Percentiles rank a stretch among this genome's conserved stretches.
Conservation (phyloP, 371 early-diverging fungal genomes). For the Mortierella sp. region DNA sequence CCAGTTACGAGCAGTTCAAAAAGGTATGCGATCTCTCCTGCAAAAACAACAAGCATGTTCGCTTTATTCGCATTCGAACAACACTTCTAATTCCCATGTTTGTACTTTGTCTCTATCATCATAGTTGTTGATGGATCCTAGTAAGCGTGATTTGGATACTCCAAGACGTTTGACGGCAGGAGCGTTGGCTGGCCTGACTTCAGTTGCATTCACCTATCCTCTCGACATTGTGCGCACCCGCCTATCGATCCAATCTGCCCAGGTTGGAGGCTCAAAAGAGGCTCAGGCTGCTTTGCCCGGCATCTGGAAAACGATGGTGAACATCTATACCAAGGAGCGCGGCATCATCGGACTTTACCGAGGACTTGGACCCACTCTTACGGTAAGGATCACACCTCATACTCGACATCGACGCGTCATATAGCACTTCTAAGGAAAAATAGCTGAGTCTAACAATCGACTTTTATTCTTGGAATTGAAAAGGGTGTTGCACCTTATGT, state of each 20-base stretch:
- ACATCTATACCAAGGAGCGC: conserved; percentile 83
- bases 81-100: neutral
- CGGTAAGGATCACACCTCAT: conserved; percentile 60
- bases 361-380: conserved; percentile 86
- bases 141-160: conserved; percentile 79
- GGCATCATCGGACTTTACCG: conserved; percentile 87
- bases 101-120: neutral
- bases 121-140: conserved; percentile 74
- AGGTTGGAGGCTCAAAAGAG: conserved; percentile 46
- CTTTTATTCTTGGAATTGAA: neutral
- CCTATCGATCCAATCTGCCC: conserved; percentile 81
- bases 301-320: conserved; percentile 72
- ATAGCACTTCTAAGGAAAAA: too few species aligned
- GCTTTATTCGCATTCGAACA: neutral
- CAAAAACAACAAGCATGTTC: neutral
- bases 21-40: conserved; percentile 41
- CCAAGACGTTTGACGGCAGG: conserved; percentile 82
- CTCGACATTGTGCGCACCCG: conserved; percentile 91
- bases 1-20: conserved; percentile 86
- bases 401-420: neutral
- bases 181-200: conserved; percentile 87
- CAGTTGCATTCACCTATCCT: conserved; percentile 89
- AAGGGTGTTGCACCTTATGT: conserved; percentile 91
- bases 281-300: conserved; percentile 72
- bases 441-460: neutral